These are phyloP conservation scores for Trichoderma harzianum DNA, from an alignment of 2,329 filamentous ascomycete genomes.

Conservation along the genomic window DNA sequence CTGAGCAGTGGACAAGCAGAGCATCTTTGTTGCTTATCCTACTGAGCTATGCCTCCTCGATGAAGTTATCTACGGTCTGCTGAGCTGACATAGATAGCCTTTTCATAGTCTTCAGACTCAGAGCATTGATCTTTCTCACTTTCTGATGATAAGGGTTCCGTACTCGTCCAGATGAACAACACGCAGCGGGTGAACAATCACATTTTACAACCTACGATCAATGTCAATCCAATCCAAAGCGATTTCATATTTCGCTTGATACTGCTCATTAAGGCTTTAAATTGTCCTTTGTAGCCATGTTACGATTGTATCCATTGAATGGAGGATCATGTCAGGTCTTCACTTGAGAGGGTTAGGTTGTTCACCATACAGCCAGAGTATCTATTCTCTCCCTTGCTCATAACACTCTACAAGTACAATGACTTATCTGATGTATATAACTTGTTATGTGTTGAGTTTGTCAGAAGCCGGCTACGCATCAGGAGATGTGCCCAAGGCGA, in stretches of 20 bases:
- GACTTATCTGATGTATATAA: not conserved
- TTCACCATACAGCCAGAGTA: not conserved
- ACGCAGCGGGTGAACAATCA: not conserved
- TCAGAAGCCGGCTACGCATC: not conserved
- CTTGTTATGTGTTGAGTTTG: not conserved
- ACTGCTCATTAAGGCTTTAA: accelerated
- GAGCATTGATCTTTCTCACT: not conserved
- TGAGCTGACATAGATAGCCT: not conserved
- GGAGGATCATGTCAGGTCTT: not conserved
- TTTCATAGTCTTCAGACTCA: too few species aligned
- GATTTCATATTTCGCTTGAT: not conserved
- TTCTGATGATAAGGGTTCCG: not conserved
- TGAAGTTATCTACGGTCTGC: too few species aligned
- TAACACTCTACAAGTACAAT: not conserved
- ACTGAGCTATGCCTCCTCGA: not conserved
- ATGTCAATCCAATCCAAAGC: not conserved
- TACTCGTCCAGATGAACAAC: not conserved
- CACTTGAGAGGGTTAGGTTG: not conserved
- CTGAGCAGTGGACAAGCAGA: not conserved
- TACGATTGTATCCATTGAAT: not conserved
- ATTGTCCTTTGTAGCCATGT: not conserved
- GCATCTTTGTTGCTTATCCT: not conserved
- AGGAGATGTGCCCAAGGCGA: not conserved
- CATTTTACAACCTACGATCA: not conserved
- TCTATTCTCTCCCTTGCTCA: not conserved